These are phyloP conservation scores for Colletotrichum nymphaeae DNA, from an alignment of 2,329 filamentous ascomycete genomes.

Conservation along the genomic window DNA sequence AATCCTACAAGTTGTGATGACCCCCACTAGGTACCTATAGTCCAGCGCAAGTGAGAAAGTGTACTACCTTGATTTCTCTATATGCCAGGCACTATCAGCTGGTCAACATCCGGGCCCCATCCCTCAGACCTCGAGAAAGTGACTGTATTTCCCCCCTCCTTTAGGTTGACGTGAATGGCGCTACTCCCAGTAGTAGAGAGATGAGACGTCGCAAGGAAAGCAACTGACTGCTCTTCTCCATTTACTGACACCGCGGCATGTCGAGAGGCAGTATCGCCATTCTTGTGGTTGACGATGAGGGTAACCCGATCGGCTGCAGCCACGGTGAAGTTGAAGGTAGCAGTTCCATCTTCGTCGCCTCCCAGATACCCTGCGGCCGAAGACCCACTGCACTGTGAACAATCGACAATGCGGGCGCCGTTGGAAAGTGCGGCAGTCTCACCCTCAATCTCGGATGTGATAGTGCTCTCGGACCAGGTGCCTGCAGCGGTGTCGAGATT, in stretches of 20 bases:
- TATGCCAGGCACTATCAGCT: conserved; percentile 59
- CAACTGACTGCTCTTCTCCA: conserved; percentile 59
- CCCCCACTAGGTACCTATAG: no score
- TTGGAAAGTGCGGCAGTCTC: conserved; percentile 58
- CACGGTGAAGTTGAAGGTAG: conserved; percentile 61
- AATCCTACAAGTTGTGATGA: no score
- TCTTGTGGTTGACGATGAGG: conserved; percentile 65
- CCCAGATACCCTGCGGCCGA: conserved; percentile 67
- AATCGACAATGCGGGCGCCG: conserved; percentile 58
- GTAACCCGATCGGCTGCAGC: conserved; percentile 58
- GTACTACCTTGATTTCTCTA: no score
- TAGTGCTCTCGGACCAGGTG: conserved; percentile 55
- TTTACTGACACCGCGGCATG: conserved; percentile 68
- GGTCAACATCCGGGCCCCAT: conserved; percentile 65
- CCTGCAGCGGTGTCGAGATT: conserved; percentile 56
- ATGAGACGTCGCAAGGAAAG: conserved; percentile 63
- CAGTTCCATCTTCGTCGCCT: conserved; percentile 55
- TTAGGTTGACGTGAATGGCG: conserved; percentile 59
- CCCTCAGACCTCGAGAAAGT: conserved; percentile 53
- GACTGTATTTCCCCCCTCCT: conserved; percentile 61
- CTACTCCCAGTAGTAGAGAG: conserved; percentile 55
- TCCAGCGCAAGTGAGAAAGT: no score
- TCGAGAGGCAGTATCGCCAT: conserved; percentile 64
- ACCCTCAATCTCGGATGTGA: conserved; percentile 62
- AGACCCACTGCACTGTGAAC: conserved; percentile 62